Base-by-base conservation (phyloP, 176 grass and related monocot genomes). In the Triticum monococcum region DNA sequence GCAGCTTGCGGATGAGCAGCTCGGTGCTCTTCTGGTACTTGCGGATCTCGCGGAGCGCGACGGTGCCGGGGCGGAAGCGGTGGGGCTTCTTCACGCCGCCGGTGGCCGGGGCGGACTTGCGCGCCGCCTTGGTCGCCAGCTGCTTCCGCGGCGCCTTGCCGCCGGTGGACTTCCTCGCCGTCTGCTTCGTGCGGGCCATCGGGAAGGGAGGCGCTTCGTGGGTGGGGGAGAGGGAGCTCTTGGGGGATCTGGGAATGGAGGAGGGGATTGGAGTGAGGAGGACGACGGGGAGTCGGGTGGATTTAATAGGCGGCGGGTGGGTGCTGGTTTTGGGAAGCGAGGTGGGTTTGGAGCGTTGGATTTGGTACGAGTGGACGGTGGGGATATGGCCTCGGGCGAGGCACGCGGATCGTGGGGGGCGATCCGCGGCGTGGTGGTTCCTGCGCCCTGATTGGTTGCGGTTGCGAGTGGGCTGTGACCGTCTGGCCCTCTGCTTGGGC, bases 21-120 rank as follows among this genome's bases (percentile, higher is more conserved):
- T 94, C 89, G 3, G 89, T 94, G 87, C 89, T 94, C 89, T 94
- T 94, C 85, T 94, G 92, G 87, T 94, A 94, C 87, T 91, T 94
- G 87, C 89, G 89, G 72, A 94, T 94, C 92, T 89, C 92, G 0
- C 92, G 76, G 30, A 94, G 92, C 0, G 92, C 92, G 46, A 94
- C 92, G 81, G 92, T 94, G 72, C 92, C 92, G 0, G 87, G 92
- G 30, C 90, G 82, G 87, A 94, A 94, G 31, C 89, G 92, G 74
- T 94, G 92, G 1, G 92, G 92, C 90, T 92, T 94, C 92, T 94
- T 94, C 67, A 92, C 90, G 0, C 92, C 92, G 38, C 92, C 90
- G 25, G 90, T 94, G 2, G 87, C 92, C 22, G 92, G 92, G 0
- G 90, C 90, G 8, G 90, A 92, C 87, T 92, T 94, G 87, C 90